Percentiles rank a stretch among this genome's conserved stretches.
phyloP scores from a whole-genome alignment of 163 green algal species.

The Chlorella variabilis region DNA sequence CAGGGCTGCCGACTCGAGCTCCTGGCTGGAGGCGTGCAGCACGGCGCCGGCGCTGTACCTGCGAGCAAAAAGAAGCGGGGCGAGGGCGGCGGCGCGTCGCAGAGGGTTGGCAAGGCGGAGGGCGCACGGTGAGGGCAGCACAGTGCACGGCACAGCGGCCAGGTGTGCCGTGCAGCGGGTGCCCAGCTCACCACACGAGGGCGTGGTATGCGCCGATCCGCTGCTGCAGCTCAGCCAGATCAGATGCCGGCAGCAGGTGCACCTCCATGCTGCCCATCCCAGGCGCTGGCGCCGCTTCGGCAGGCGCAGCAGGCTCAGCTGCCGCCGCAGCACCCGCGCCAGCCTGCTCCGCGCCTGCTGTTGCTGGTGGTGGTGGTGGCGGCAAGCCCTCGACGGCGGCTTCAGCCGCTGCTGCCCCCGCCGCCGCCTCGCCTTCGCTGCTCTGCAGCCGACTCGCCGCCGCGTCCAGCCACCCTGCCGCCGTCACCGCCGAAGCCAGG shows the following conservation, averaged over 20 bases:
- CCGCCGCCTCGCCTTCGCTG: not conserved
- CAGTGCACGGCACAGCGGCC: not conserved
- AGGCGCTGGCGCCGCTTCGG: not conserved
- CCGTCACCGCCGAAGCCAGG: not conserved
- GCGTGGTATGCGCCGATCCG: conserved; percentile 11
- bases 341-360: too few relatives aligned
- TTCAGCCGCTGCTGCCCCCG: not conserved
- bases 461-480: not conserved
- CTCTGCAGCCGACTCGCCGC: too few relatives aligned
- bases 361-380: not conserved
- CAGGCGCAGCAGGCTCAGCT: not conserved
- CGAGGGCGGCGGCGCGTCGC: not conserved
- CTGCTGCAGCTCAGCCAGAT: conserved; percentile 18
- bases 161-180: too few relatives aligned
- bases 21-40: conserved; percentile 40
- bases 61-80: not conserved
- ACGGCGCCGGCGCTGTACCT: conserved; percentile 39
- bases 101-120: too few relatives aligned
- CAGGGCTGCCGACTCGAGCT: conserved; percentile 43
- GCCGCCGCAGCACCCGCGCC: not conserved
- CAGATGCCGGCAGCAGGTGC: conserved; percentile 2
- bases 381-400: not conserved
- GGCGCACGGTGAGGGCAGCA: not conserved
- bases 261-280: not conserved
- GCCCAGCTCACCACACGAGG: conserved; percentile 9